Evolutionary conservation across 441 rosid species (phyloP).

Genomic region (Gossypium gossypioides): DNA sequence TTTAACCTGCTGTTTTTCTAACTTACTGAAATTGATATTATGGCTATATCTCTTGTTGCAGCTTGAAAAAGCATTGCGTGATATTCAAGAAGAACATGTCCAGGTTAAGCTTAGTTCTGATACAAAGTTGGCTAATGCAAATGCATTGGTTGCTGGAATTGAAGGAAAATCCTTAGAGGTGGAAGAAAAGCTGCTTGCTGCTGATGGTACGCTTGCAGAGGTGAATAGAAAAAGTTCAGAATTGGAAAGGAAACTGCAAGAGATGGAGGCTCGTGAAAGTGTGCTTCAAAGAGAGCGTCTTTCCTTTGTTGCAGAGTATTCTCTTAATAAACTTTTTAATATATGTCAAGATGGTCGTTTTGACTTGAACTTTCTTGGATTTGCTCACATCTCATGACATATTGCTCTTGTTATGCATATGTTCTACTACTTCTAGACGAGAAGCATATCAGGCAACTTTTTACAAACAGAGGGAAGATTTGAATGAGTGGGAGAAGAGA

Average conservation of each 20-base stretch:
- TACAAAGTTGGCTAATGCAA: constrained; percentile 51
- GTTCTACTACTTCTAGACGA: constrained; percentile 37
- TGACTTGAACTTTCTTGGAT: constrained; percentile 5
- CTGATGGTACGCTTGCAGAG: constrained; percentile 60
- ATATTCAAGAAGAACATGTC: constrained; percentile 40
- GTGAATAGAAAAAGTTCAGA: constrained; percentile 46
- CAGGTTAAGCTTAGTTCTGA: constrained; percentile 49
- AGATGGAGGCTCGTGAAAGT: constrained; percentile 57
- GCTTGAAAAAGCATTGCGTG: constrained; percentile 69
- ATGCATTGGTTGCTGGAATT: constrained; percentile 45
- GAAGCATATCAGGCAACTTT: constrained; percentile 66
- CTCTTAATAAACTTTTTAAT: constrained; percentile 12
- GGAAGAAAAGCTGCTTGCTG: constrained; percentile 41
- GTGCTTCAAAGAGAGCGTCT: constrained; percentile 52
- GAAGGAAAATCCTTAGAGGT: constrained; percentile 50
- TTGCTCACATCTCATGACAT: constrained; percentile 5
- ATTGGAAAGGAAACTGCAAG: constrained; percentile 60
- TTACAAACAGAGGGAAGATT: constrained; percentile 62
- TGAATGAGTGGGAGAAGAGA: constrained; percentile 66
- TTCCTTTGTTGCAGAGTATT: constrained; percentile 63
- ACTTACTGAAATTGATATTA: constrained; percentile 1
- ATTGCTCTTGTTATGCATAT: constrained; percentile 7
- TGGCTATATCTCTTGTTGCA: constrained; percentile 18
- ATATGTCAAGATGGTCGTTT: background rate
- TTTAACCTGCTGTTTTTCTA: background rate